phyloP scores from a whole-genome alignment of 495 filamentous ascomycete genomes.

The Patellaria atrata region DNA sequence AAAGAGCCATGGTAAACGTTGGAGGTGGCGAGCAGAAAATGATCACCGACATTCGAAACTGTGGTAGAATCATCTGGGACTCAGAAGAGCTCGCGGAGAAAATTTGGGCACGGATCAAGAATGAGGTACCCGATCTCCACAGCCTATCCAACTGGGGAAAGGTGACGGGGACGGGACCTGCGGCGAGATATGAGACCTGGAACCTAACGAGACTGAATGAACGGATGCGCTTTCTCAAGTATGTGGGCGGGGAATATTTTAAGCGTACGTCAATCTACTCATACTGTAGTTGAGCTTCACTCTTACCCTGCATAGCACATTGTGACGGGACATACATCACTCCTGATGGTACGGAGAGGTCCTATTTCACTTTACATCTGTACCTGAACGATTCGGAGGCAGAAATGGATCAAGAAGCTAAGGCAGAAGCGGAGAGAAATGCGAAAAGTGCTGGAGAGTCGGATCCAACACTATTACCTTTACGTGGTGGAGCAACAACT shows the following conservation, averaged over 20 bases:
- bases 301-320: constrained; percentile 38
- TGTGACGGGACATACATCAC: constrained; percentile 56
- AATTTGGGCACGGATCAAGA: constrained; percentile 44
- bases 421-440: constrained; percentile 6
- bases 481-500: constrained; percentile 50
- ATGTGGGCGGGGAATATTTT: constrained; percentile 64
- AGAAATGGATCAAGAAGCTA: constrained; percentile 27
- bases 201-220: constrained; percentile 54
- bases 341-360: constrained; percentile 40
- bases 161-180: constrained; percentile 35
- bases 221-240: constrained; percentile 66
- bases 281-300: background rate
- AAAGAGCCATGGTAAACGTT: constrained; percentile 53
- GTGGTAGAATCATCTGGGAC: constrained; percentile 66
- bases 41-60: constrained; percentile 44
- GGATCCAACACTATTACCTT: constrained; percentile 1
- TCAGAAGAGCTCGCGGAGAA: constrained; percentile 42
- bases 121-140: constrained; percentile 30
- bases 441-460: constrained; percentile 1
- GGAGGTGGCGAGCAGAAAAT: constrained; percentile 46
- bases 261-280: constrained; percentile 32
- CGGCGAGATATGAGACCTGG: constrained; percentile 36
- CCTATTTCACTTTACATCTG: constrained; percentile 66
- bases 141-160: constrained; percentile 26
- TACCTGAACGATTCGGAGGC: constrained; percentile 58